A percentile compares a stretch with the other conserved stretches of the same genome.
These are phyloP conservation scores for Solanum etuberosum DNA, from an alignment of 257 asterid genomes.

Conservation along the genomic window DNA sequence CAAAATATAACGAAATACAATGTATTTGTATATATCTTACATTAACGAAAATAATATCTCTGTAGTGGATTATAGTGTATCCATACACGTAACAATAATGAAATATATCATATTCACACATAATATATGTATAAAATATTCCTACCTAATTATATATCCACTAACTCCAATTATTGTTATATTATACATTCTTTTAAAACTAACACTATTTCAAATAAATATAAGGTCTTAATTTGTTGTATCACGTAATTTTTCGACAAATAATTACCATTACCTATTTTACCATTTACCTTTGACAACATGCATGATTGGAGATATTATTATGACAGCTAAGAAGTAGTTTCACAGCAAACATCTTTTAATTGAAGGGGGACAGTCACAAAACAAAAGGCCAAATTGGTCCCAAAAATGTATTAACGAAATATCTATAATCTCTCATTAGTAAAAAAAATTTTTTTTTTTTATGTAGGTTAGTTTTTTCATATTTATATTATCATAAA, in stretches of 20 bases:
- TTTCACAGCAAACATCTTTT: background rate
- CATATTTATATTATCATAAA: too few species aligned
- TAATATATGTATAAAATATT: background rate
- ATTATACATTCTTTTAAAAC: background rate
- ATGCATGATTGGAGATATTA: background rate
- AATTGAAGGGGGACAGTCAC: background rate
- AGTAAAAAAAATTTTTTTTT: too few species aligned
- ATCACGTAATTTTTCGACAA: background rate
- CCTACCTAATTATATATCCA: background rate
- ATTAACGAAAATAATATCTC: too few species aligned
- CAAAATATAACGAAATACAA: background rate
- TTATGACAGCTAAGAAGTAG: background rate
- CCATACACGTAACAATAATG: background rate
- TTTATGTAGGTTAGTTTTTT: too few species aligned
- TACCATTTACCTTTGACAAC: background rate
- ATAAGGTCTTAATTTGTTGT: background rate
- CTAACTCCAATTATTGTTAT: background rate
- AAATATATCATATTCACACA: too few species aligned
- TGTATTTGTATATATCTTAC: too few species aligned
- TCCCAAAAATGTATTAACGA: too few species aligned
- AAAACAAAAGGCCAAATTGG: too few species aligned
- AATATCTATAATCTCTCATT: too few species aligned
- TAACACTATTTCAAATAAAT: background rate
- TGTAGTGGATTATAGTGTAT: background rate
- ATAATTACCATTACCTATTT: background rate